Evolutionary conservation across 2,329 filamentous ascomycete genomes (phyloP).

Genomic region (Sporothrix dimorphospora): DNA sequence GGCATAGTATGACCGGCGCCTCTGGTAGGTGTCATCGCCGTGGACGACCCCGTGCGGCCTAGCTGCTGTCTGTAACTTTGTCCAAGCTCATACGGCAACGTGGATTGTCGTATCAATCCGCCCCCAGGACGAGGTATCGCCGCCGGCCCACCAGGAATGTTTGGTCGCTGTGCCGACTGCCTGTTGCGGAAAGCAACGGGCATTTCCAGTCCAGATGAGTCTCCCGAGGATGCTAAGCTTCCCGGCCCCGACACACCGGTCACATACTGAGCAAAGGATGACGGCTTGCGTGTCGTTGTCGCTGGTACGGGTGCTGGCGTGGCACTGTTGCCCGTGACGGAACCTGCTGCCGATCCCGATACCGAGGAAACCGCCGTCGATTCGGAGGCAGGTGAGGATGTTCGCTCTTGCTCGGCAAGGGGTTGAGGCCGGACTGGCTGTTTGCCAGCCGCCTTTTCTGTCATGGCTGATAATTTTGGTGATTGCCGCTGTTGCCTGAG

Average conservation of each 20-base stretch:
- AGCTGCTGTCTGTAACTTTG: neutral
- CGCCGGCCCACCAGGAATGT: neutral
- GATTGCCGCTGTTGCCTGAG: neutral
- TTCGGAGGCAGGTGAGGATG: constrained; percentile 21
- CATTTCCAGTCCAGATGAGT: constrained; percentile 28
- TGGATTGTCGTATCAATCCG: constrained; percentile 19
- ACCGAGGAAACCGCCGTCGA: constrained; percentile 12
- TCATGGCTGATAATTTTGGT: constrained; percentile 35
- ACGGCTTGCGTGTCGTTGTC: neutral
- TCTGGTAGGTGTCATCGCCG: neutral
- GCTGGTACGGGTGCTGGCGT: neutral
- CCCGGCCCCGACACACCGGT: neutral
- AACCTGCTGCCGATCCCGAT: constrained; percentile 5
- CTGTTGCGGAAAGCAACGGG: constrained; percentile 8
- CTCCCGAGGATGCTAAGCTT: constrained; percentile 25
- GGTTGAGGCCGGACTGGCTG: constrained; percentile 41
- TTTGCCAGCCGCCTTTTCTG: constrained; percentile 55
- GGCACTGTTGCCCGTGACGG: neutral
- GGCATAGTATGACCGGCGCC: neutral
- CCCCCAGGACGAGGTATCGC: constrained; percentile 3
- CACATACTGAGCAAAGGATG: neutral
- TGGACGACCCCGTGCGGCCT: neutral
- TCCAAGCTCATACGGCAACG: constrained; percentile 15
- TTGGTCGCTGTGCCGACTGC: neutral
- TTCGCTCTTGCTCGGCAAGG: constrained; percentile 25